Conservation (phyloP, 352 stramenopile species). For the Globisporangium perplexum region DNA sequence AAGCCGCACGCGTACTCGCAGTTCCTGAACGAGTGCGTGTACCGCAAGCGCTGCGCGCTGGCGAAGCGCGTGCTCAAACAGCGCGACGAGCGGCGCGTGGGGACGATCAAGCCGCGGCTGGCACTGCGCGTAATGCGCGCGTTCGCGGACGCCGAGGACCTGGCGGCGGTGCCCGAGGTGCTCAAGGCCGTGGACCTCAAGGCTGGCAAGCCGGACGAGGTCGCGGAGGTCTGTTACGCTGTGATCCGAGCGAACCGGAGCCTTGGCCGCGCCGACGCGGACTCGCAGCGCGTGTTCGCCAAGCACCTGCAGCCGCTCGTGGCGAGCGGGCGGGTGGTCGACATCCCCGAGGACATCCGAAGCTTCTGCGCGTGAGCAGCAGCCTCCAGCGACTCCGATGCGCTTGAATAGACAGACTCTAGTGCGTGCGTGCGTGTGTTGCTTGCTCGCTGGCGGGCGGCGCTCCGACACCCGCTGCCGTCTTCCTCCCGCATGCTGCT, state of each 20-base stretch:
- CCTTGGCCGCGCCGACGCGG: constrained; percentile 18
- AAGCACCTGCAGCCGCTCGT: constrained; percentile 18
- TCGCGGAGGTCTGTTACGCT: constrained; percentile 18
- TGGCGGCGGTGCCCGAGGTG: constrained; percentile 23
- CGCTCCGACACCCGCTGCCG: too few species aligned
- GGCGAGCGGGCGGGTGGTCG: constrained; percentile 1
- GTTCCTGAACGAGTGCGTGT: constrained; percentile 38
- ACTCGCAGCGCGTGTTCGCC: constrained; percentile 14
- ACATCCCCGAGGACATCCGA: not conserved
- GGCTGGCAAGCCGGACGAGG: constrained; percentile 16
- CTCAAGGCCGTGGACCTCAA: constrained; percentile 25
- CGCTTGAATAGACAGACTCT: not conserved
- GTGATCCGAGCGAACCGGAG: constrained; percentile 27
- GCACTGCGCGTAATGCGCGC: constrained; percentile 17
- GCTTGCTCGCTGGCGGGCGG: too few species aligned
- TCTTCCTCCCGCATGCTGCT: too few species aligned
- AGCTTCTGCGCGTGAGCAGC: not conserved
- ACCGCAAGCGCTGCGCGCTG: constrained; percentile 19
- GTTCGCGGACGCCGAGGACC: constrained; percentile 23
- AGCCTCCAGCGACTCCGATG: too few species aligned
- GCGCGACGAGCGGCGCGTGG: constrained; percentile 16
- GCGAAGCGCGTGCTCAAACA: constrained; percentile 25
- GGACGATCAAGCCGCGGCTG: constrained; percentile 21
- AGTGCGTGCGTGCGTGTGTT: not conserved
- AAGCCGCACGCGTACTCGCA: constrained; percentile 30